Evolutionary conservation across 179 eudicot genomes (phyloP), one percentile per base, ranked within the genome.

Genomic region (Silene coronaria): DNA sequence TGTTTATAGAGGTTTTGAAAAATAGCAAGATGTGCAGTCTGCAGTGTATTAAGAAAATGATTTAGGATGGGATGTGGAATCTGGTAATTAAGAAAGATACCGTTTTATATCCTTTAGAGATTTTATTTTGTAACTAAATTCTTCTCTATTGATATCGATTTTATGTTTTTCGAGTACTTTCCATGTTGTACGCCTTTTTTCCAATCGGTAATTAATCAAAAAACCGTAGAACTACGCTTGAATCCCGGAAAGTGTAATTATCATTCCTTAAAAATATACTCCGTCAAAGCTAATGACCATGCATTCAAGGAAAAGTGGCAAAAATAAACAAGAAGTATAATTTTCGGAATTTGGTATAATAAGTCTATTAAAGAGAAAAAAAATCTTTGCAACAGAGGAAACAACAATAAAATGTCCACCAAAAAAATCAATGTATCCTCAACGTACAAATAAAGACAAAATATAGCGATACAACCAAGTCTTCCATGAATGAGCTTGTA

Each of bases 401-500:
- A 38, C 23, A 19, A 48, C 26, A 59, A 53, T 36, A 62, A 72
- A 58, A 53, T 62, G 27, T 61, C 22, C 71, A 16, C 16, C 21
- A n/a, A 67, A 38, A 13, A 66, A 77, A 63, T 27, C 13, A 36
- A 24, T 36, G 72, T 27, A 63, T 57, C 55, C 32, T 66, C 58
- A 65, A 57, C 28, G 42, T 68, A 68, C 75, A 69, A 22, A 58
- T 60, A 9, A 57, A 65, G 30, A 53, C 14, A 78, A 67, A 73
- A 67, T 28, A 69, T n/a, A 71, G 46, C 2, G 53, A 38, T 70
- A 48, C 71, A 61, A 19, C 72, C 64, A 68, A 67, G 73, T 67
- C 73, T 76, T 59, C 14, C 28, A 60, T 22, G 45, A 67, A 76
- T 76, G 42, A 69, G 42, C 19, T 71, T 42, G 21, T 77, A 12